Conservation (phyloP, 1,139 yeast genomes). For the Candida buenavistaensis region DNA sequence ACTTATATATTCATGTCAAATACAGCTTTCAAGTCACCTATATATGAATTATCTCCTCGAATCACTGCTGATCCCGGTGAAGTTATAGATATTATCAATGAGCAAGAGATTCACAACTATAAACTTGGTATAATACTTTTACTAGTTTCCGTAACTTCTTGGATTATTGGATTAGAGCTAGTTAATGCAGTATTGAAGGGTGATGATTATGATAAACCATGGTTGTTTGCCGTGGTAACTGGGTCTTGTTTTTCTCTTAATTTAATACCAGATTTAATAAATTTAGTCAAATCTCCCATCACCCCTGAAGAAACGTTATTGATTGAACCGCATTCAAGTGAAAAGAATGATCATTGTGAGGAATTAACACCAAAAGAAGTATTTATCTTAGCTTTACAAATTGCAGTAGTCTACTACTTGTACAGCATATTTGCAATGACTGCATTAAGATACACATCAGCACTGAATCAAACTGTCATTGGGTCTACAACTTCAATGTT, state of each 20-base stretch:
- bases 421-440: conserved; percentile 42
- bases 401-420: conserved; percentile 42
- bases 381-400: conserved; percentile 33
- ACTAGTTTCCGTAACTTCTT: conserved; percentile 40
- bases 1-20: conserved; percentile 5
- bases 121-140: conserved; percentile 43
- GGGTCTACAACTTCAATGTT: conserved; percentile 54
- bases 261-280: conserved; percentile 37
- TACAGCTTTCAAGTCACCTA: conserved; percentile 6
- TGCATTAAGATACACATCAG: conserved; percentile 50
- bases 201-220: conserved; percentile 48
- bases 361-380: conserved; percentile 34
- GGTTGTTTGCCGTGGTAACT: conserved; percentile 45
- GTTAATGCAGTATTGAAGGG: conserved; percentile 50
- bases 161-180: conserved; percentile 52
- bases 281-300: background rate
- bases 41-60: conserved; percentile 10
- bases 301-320: conserved; percentile 4
- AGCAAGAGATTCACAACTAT: conserved; percentile 45
- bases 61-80: conserved; percentile 31
- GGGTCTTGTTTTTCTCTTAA: conserved; percentile 49
- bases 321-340: conserved; percentile 6
- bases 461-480: conserved; percentile 53
- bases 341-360: conserved; percentile 6
- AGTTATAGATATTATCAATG: conserved; percentile 45